phyloP scores from a whole-genome alignment of 768 basidiomycete species.

The Lentinus tigrinus region DNA sequence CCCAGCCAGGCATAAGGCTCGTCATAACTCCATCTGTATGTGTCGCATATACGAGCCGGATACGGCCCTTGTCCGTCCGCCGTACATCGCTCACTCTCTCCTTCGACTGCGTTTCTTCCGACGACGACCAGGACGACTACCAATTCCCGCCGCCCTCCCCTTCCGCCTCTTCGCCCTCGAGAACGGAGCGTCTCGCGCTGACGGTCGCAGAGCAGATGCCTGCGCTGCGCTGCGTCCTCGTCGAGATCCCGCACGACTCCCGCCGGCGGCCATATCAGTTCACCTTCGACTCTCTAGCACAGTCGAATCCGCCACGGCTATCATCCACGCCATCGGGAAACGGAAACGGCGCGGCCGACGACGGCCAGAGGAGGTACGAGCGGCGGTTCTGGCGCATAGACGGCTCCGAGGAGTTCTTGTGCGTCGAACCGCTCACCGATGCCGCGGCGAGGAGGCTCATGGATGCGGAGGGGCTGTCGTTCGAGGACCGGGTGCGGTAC shows the following conservation, averaged over 20 bases:
- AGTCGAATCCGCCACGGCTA: not conserved
- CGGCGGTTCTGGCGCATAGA: conserved; percentile 13
- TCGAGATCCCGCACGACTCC: conserved; percentile 6
- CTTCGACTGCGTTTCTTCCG: conserved; percentile 6
- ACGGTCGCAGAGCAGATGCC: conserved; percentile 4
- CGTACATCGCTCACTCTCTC: too few relatives aligned
- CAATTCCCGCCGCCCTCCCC: not conserved
- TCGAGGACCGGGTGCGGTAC: conserved; percentile 12
- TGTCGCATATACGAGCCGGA: too few relatives aligned
- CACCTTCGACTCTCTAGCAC: not conserved
- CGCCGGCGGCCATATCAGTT: not conserved
- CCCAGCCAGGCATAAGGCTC: too few relatives aligned
- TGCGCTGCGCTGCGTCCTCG: conserved; percentile 5
- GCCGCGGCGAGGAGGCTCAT: not conserved
- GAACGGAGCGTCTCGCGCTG: not conserved
- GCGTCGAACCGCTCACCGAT: conserved; percentile 3
- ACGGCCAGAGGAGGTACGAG: not conserved
- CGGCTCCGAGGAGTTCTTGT: conserved; percentile 4
- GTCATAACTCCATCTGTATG: too few relatives aligned
- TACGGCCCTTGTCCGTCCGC: too few relatives aligned
- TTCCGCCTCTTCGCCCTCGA: not conserved
- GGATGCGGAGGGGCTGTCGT: not conserved
- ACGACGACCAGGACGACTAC: not conserved
- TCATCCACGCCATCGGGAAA: not conserved
- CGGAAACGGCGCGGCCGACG: not conserved